Conservation (phyloP, 257 asterid genomes). For the Dorcoceras hygrometricum region DNA sequence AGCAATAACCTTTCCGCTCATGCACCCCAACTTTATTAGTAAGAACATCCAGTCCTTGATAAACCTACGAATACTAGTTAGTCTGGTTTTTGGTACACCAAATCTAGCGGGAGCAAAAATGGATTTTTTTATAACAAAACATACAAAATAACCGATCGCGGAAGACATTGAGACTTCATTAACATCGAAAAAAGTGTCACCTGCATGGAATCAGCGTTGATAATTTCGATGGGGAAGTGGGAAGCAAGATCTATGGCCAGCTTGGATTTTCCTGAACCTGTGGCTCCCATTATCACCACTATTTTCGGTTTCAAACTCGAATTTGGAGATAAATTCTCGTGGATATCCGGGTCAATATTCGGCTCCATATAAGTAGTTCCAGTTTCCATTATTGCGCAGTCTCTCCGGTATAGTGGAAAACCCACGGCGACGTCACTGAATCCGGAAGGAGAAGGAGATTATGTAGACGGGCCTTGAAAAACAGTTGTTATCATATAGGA, state of each 20-base stretch:
- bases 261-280: conserved; percentile 17
- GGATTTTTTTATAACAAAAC: neutral
- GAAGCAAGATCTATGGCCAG: conserved; percentile 59
- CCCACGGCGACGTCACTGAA: neutral
- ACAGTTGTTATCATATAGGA: neutral
- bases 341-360: conserved; percentile 1
- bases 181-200: conserved; percentile 23
- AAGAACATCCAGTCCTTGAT: conserved; percentile 80
- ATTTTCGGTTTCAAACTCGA: conserved; percentile 43
- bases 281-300: conserved; percentile 21
- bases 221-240: conserved; percentile 73
- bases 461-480: neutral
- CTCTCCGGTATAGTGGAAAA: conserved; percentile 19
- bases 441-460: neutral
- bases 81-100: neutral
- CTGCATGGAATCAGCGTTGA: conserved; percentile 94
- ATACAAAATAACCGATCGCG: neutral
- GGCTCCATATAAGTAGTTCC: conserved; percentile 5
- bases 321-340: neutral
- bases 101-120: neutral
- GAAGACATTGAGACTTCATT: neutral
- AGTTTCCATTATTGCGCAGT: conserved; percentile 2
- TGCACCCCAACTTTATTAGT: conserved; percentile 72
- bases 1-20: conserved; percentile 64
- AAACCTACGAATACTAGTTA: conserved; percentile 42